Percentiles rank a stretch among this genome's conserved stretches.
These are phyloP conservation scores for Akanthomyces uredinophilus DNA, from an alignment of 2,329 filamentous ascomycete species.

Conservation along the genomic window DNA sequence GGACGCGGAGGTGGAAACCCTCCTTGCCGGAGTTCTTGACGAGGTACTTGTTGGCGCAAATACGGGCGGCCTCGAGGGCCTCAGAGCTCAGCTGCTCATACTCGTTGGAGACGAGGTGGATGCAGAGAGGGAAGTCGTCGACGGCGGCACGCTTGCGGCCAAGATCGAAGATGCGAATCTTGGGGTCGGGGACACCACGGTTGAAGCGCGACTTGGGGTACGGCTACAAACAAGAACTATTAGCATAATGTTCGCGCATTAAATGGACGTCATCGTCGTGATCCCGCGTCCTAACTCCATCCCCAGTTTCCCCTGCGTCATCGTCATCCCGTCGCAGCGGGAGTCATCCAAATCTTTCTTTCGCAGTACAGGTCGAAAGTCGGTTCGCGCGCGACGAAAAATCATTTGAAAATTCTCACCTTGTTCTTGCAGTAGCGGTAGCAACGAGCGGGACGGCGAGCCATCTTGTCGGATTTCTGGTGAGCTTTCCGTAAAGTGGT, in stretches of 20 bases:
- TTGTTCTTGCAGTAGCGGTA: slow-evolving; percentile 99
- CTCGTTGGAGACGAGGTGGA: slow-evolving; percentile 99
- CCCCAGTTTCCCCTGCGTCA: neutral
- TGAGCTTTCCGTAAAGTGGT: slow-evolving; percentile 31
- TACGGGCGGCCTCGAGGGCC: slow-evolving; percentile 98
- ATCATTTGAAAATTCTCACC: slow-evolving; percentile 52
- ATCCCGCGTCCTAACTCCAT: neutral
- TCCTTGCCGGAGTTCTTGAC: slow-evolving; percentile 70
- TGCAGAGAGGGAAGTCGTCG: slow-evolving; percentile 98
- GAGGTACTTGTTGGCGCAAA: slow-evolving; percentile 99
- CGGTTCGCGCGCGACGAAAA: slow-evolving; percentile 16
- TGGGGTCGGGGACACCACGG: slow-evolving; percentile 87
- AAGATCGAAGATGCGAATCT: slow-evolving; percentile 97
- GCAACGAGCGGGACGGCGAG: slow-evolving; percentile 97
- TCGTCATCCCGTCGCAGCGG: neutral
- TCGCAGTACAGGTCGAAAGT: slow-evolving; percentile 9
- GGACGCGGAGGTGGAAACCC: slow-evolving; percentile 68
- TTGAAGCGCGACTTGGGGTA: slow-evolving; percentile 99
- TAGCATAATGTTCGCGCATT: slow-evolving; percentile 13
- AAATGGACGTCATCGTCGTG: neutral
- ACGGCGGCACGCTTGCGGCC: slow-evolving; percentile 98
- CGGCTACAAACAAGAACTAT: slow-evolving; percentile 50
- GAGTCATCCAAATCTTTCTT: neutral
- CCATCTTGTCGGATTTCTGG: slow-evolving; percentile 77
- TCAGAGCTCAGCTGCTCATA: slow-evolving; percentile 99